phyloP scores from a whole-genome alignment of 2,329 filamentous ascomycete genomes.

The Graphilbum ipis-grandicollis region DNA sequence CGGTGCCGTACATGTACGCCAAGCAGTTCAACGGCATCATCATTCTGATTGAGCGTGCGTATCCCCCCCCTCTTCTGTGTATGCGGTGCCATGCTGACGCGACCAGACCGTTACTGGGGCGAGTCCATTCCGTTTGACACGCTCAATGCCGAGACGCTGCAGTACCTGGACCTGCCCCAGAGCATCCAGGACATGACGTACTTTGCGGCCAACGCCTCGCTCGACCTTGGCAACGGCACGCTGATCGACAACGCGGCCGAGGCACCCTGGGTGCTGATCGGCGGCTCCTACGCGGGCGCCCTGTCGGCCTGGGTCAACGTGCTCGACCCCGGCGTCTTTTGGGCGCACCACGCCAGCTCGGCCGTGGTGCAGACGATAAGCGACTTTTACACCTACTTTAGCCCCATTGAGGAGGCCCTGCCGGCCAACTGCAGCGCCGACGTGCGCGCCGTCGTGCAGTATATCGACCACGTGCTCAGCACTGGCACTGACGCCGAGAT shows the following conservation, averaged over 20 bases:
- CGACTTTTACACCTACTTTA: slow-evolving; percentile 37
- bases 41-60: slow-evolving; percentile 18
- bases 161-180: slow-evolving; percentile 22
- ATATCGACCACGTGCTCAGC: slow-evolving; percentile 28
- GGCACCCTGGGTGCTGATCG: slow-evolving; percentile 35
- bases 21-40: slow-evolving; percentile 20
- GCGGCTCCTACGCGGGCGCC: slow-evolving; percentile 37
- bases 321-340: slow-evolving; percentile 33
- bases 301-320: slow-evolving; percentile 33
- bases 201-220: slow-evolving; percentile 23
- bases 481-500: slow-evolving; percentile 20
- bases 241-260: slow-evolving; percentile 23
- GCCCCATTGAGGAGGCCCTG: slow-evolving; percentile 32
- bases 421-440: slow-evolving; percentile 36
- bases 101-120: slow-evolving; percentile 22
- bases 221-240: slow-evolving; percentile 28
- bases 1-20: slow-evolving; percentile 19
- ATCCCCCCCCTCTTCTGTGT: neutral
- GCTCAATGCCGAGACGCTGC: slow-evolving; percentile 19
- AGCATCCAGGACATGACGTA: slow-evolving; percentile 22
- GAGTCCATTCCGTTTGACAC: slow-evolving; percentile 18
- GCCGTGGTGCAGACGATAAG: slow-evolving; percentile 33
- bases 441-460: slow-evolving; percentile 28
- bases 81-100: neutral
- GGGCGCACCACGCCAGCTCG: slow-evolving; percentile 36